Percentiles rank a stretch among this genome's conserved stretches.
These are phyloP conservation scores for Conoideocrella luteorostrata DNA, from an alignment of 2,329 filamentous ascomycete species.

Conservation along the genomic window DNA sequence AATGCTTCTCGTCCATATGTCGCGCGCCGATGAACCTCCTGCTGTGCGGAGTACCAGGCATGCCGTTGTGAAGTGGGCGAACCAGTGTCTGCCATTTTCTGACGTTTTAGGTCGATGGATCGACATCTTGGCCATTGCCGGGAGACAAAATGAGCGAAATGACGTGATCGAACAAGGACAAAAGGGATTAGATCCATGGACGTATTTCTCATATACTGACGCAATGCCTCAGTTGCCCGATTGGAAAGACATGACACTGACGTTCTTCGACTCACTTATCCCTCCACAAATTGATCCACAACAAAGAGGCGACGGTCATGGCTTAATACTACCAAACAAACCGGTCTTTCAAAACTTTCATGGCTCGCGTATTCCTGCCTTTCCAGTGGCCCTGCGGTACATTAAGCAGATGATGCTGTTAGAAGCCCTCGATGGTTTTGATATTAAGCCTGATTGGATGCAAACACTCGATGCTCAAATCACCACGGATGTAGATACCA, in stretches of 20 bases:
- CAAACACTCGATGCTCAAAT: conserved; percentile 67
- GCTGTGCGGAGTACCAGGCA: conserved; percentile 70
- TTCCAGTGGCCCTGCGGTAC: conserved; percentile 65
- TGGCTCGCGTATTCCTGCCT: conserved; percentile 45
- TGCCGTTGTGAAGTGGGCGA: conserved; percentile 81
- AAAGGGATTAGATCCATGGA: conserved; percentile 72
- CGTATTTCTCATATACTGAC: conserved; percentile 39
- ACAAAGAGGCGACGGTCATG: neutral
- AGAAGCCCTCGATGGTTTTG: conserved; percentile 40
- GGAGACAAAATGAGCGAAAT: conserved; percentile 59
- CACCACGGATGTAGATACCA: conserved; percentile 60
- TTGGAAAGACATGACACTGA: conserved; percentile 44
- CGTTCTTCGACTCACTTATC: conserved; percentile 41
- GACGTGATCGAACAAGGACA: conserved; percentile 87
- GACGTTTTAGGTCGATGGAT: conserved; percentile 82
- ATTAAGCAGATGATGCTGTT: conserved; percentile 50
- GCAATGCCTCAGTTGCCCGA: conserved; percentile 36
- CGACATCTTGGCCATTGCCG: conserved; percentile 72
- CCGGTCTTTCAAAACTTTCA: conserved; percentile 39
- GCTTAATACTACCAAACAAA: conserved; percentile 6
- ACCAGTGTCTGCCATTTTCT: conserved; percentile 73
- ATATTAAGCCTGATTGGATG: conserved; percentile 78
- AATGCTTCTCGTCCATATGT: conserved; percentile 65
- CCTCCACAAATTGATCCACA: conserved; percentile 8
- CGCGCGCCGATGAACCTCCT: conserved; percentile 39